Evolutionary conservation across 352 stramenopile species (phyloP), one percentile per base, ranked within the genome.

Genomic region (Pythium chondricola): DNA sequence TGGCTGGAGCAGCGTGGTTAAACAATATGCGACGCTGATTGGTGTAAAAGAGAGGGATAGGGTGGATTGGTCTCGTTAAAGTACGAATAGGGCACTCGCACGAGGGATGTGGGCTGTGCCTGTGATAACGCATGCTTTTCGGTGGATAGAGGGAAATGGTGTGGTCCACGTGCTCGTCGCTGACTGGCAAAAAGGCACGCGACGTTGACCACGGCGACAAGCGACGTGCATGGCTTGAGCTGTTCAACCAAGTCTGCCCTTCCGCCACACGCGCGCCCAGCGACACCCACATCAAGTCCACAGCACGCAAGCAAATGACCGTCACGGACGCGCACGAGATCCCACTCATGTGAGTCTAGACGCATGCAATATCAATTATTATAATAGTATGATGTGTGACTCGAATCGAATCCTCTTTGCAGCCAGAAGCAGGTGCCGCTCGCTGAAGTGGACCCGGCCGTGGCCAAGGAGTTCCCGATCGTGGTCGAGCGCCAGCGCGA

Each of bases 371-470:
- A 35, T 33, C 10, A 18, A 11, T 21, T 21, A n/a, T n/a, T n/a
- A n/a, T n/a, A n/a, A n/a, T n/a, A n/a, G n/a, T 4, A 31, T 43
- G 21, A 35, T 43, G 29, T 48, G 16, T 50, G 20, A 13, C 13
- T 33, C 7, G 29, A 13, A 13, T 33, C 13, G 29, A n/a, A 44
- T 22, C 37, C 20, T 31, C 5, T 1, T 6, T 40, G 6, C 48
- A 91, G 80, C 40, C 80, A 91, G 49, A 91, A 91, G 72, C 71
- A 69, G 25, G 63, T 86, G 33, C 80, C 80, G 24, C 50, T 83
- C 32, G 63, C 61, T n/a, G 73, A 87, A 26, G 38, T 91, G 25
- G 67, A 83, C 14, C 30, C 66, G 9, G 48, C 58, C 7, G 27
- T 80, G 10, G 58, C 77, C 20, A 54, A 60, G 37, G 35, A 55